These are phyloP conservation scores for Marasmius oreades DNA, from an alignment of 1,284 basidiomycete genomes.

Conservation along the genomic window DNA sequence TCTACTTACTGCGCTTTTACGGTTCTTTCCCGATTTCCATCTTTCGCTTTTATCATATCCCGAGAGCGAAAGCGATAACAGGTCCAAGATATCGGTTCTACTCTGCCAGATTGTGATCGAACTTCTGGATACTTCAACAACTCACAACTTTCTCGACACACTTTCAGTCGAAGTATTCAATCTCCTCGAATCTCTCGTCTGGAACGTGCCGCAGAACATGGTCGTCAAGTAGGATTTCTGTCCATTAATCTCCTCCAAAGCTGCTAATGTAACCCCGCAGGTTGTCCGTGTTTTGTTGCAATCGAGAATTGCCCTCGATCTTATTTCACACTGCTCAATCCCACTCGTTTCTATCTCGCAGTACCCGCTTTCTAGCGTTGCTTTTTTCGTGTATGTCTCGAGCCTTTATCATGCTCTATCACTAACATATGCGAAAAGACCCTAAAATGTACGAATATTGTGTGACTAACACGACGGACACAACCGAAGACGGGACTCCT, in stretches of 20 bases:
- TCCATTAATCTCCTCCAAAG: neutral
- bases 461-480: conserved; percentile 22
- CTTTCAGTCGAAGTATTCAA: conserved; percentile 41
- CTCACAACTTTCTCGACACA: conserved; percentile 21
- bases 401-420: neutral
- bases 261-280: neutral
- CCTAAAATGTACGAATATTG: conserved; percentile 9
- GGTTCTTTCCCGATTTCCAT: conserved; percentile 48
- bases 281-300: conserved; percentile 7
- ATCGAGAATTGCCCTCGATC: conserved; percentile 39
- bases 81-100: conserved; percentile 33
- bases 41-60: conserved; percentile 34
- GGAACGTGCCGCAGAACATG: conserved; percentile 41
- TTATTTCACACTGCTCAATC: conserved; percentile 51
- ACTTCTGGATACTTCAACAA: conserved; percentile 31
- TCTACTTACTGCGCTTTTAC: conserved; percentile 43
- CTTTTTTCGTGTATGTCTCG: conserved; percentile 51
- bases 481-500: conserved; percentile 13
- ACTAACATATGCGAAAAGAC: neutral
- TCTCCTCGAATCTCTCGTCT: conserved; percentile 52
- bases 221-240: conserved; percentile 36
- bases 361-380: conserved; percentile 46
- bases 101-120: conserved; percentile 40
- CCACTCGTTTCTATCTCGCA: conserved; percentile 42
- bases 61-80: conserved; percentile 19